Base-by-base conservation (phyloP, 768 basidiomycete species). In the Suillus brevipes region DNA sequence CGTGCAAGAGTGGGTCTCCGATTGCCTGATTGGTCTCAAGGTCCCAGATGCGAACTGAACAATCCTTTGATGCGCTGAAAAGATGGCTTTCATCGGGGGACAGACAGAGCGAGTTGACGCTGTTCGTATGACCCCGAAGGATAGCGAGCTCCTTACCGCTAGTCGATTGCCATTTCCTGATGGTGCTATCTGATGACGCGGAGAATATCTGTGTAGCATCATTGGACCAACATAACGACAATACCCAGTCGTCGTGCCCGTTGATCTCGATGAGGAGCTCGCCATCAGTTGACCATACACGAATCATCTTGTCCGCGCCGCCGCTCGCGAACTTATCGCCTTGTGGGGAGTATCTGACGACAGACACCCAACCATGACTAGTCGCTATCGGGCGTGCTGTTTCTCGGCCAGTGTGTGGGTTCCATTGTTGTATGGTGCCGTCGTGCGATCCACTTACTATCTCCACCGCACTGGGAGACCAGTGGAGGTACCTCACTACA, bases 391-490 rank as follows among this genome's bases (percentile, higher is more conserved):
- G 28, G 1, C 9, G 10, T 34, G 10, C 53, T 4, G 34, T 12
- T 20, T 55, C 2, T 34, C 31, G 28, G 20, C 53, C 53, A 55
- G 66, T 56, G 43, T 40, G 9, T 9, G 62, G 50, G 38, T 70
- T 65, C 64, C 71, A 72, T 6, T 64, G 37, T 14, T 62, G 49
- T 9, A 70, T 65, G 13, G 64, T 61, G 10, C 45, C 66, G 20
- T 71, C 65, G 6, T 45, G 6, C 14, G 70, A 38, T 7, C 60
- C 66, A 13, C 61, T 64, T 8, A 61, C 71, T 1, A 72, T 50
- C 20, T 56, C 40, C 23, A 57, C 59, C 9, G 68, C 64, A 52
- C 63, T 60, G 1, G 50, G 64, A 31, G 71, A 72, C 37, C 70
- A 67, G 23, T 59, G 61, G 6, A 69, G 53, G 28, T 45, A 37